Evolutionary conservation across 2,329 filamentous ascomycete species (phyloP), one percentile per base, ranked within the genome.

Genomic region (Hirsutella thompsonii): DNA sequence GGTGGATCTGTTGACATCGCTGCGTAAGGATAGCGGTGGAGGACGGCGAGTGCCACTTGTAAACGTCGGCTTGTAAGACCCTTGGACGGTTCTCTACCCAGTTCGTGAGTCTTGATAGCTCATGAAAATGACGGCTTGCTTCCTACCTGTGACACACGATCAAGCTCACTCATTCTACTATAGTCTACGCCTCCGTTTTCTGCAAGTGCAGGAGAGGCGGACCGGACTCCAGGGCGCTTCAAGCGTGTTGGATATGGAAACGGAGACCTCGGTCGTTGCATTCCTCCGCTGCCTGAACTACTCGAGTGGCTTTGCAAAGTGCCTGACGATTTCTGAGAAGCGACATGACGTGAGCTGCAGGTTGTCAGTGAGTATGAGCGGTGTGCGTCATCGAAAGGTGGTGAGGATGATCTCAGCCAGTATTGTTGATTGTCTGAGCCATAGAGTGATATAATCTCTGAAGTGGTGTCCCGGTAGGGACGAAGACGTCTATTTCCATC

Each of bases 221-320:
- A 62, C 34, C 67, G 62, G 30, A 69, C 58, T 3, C 70, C 70
- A 16, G 71, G 72, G 18, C 74, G 67, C 51, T 67, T 75, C 28
- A 77, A 55, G 16, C 74, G 68, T 36, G 72, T 69, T 20, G 74
- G 73, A 44, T 78, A 77, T 19, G 71, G 71, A 45, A 72, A 77
- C 1, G 74, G 74, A 19, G 74, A 77, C 23, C 72, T 65, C 37
- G 73, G 70, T n/a, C 72, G 64, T 47, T 73, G 71, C 39, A 68
- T 49, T 23, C 58, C 54, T 36, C 52, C 53, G 20, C 54, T 49
- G 26, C 58, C 54, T 35, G 52, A 53, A 19, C 54, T 54, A 20
- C 69, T 69, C 18, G 59, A 56, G 26, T 67, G 65, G 43, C 67
- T 72, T 44, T 69, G 64, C 34, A 72, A 53, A 20, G 67, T 72